Evolutionary conservation across 2,329 filamentous ascomycete species (phyloP), one percentile per base, ranked within the genome.

Genomic region (Monilinia polystroma): DNA sequence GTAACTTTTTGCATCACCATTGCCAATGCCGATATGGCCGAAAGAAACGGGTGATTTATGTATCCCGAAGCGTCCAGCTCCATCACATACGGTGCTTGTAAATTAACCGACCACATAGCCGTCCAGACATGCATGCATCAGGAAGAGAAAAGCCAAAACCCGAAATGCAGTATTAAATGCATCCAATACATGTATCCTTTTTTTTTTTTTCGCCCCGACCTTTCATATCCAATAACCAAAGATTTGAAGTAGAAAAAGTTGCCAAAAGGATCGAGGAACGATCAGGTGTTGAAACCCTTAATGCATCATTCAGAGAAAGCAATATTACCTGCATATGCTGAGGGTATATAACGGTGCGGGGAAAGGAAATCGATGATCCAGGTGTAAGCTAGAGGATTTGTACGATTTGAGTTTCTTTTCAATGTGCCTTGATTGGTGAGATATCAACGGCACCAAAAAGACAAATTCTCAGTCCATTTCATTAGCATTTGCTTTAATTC

Each of bases 1-100:
- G 41, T 47, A 47, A 47, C 56, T 47, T 59, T 59, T 43, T 45
- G 41, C 56, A 59, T 32, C 56, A 32, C 23, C 41, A 32, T n/a
- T 10, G 7, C 4, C 41, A 20, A 59, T n/a, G 26, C 56, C 56
- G 56, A 59, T n/a, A 7, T 41, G 47, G 4, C 56, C 56, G 56
- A 58, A 16, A 58, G 41, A 32, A 59, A 47, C 41, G 11, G 23
- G 32, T n/a, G 32, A 32, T n/a, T n/a, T 10, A 59, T 20, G 29
- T 6, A 26, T 32, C 20, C 41, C 41, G 43, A 47, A 59, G 20
- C n/a, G 16, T 32, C 7, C 45, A n/a, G 23, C 38, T 45, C 41
- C 56, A 58, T 26, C 41, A 59, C 41, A 26, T 47, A 20, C 45
- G 56, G 26, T 18, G 6, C 18, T 32, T n/a, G n/a, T 14, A 59